These are phyloP conservation scores for Pleurotus tuber-regium DNA, from an alignment of 768 basidiomycete genomes.

Conservation along the genomic window DNA sequence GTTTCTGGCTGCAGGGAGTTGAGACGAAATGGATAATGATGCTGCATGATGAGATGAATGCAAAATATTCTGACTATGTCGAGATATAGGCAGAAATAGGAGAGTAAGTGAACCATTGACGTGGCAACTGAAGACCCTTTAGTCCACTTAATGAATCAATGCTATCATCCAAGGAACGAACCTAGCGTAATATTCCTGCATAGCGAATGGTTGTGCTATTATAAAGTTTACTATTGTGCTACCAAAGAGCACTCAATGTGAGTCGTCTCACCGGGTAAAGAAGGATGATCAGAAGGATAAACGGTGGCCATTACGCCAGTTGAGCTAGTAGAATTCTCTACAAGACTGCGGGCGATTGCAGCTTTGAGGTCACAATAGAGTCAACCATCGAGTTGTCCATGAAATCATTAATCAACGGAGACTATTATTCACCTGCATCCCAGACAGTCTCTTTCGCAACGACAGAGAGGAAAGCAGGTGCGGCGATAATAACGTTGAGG, in stretches of 20 bases:
- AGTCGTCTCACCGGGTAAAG: slow-evolving; percentile 31
- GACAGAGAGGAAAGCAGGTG: neutral
- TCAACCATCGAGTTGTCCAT: neutral
- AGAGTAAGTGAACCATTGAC: slow-evolving; percentile 51
- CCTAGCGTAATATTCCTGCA: slow-evolving; percentile 55
- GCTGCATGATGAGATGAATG: slow-evolving; percentile 36
- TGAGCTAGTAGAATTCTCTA: slow-evolving; percentile 33
- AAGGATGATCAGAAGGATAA: slow-evolving; percentile 39
- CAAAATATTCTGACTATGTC: slow-evolving; percentile 49
- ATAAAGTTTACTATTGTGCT: neutral
- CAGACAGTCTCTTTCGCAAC: slow-evolving; percentile 38
- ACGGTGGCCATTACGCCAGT: slow-evolving; percentile 51
- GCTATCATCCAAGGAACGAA: slow-evolving; percentile 2
- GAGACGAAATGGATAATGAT: slow-evolving; percentile 41
- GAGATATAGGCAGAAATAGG: slow-evolving; percentile 53
- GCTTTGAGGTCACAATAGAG: slow-evolving; percentile 25
- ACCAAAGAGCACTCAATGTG: neutral
- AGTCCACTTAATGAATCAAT: neutral
- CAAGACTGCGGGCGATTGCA: slow-evolving; percentile 37
- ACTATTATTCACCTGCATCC: slow-evolving; percentile 41
- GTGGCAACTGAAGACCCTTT: slow-evolving; percentile 37
- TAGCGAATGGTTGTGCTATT: slow-evolving; percentile 43
- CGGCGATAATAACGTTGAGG: neutral
- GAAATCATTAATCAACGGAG: slow-evolving; percentile 10
- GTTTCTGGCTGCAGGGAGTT: slow-evolving; percentile 37